Percentiles rank a stretch among this genome's conserved stretches.
These are phyloP conservation scores for Pisolithus albus DNA, from an alignment of 768 basidiomycete genomes.

Conservation along the genomic window DNA sequence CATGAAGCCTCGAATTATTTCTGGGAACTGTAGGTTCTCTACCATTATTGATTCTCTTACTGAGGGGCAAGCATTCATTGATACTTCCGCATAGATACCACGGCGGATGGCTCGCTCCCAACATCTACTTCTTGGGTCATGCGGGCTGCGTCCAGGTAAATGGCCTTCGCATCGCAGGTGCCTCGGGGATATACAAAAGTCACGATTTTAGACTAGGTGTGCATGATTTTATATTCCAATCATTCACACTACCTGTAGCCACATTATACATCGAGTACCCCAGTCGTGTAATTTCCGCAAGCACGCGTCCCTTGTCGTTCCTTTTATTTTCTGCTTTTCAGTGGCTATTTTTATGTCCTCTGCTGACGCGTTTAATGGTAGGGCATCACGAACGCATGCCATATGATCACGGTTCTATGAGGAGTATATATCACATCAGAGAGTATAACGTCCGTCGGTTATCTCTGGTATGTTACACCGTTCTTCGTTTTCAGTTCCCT, in stretches of 20 bases:
- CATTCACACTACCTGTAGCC: not conserved
- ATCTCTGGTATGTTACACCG: slow-evolving; percentile 47
- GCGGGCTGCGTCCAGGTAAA: slow-evolving; percentile 86
- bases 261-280: too few species aligned
- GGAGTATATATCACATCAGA: slow-evolving; percentile 87
- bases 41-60: too few species aligned
- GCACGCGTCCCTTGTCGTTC: too few species aligned
- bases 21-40: slow-evolving; percentile 76
- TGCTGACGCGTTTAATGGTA: slow-evolving; percentile 17
- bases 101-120: slow-evolving; percentile 94
- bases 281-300: too few species aligned
- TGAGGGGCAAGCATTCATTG: not conserved
- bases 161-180: slow-evolving; percentile 82
- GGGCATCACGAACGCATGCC: slow-evolving; percentile 81
- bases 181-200: slow-evolving; percentile 85
- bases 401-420: slow-evolving; percentile 62
- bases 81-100: slow-evolving; percentile 57
- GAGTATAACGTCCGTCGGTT: slow-evolving; percentile 77
- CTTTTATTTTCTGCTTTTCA: too few species aligned
- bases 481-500: not conserved
- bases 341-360: not conserved
- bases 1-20: slow-evolving; percentile 97
- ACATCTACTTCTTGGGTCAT: slow-evolving; percentile 93
- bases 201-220: slow-evolving; percentile 67
- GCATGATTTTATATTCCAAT: slow-evolving; percentile 2